Percentiles rank a stretch among this genome's conserved stretches.
Evolutionary conservation across 805 yeast species (phyloP).

Genomic region (Yamadazyma paraphyllophila): DNA sequence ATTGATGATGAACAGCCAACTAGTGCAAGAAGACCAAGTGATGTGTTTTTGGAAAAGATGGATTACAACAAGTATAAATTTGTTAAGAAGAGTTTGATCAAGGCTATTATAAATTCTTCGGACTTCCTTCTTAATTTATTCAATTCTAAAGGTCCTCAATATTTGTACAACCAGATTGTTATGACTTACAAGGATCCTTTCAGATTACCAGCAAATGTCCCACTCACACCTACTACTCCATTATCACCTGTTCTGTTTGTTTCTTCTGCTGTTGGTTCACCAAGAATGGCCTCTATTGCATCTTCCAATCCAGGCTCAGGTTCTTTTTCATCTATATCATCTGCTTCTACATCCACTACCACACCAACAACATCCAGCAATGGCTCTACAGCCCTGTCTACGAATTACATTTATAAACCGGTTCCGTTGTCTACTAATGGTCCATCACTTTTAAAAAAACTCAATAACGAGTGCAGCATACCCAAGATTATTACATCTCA

Average conservation of each 20-base stretch:
- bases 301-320: not conserved
- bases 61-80: conserved; percentile 18
- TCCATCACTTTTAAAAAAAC: conserved; percentile 11
- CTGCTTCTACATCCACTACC: not conserved
- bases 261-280: not conserved
- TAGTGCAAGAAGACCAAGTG: not conserved
- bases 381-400: conserved; percentile 6
- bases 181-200: conserved; percentile 13
- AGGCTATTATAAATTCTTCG: conserved; percentile 26
- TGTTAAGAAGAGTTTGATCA: conserved; percentile 26
- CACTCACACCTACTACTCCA: conserved; percentile 9
- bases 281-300: not conserved
- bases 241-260: conserved; percentile 2
- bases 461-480: not conserved
- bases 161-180: conserved; percentile 20
- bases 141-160: conserved; percentile 29
- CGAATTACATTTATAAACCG: conserved; percentile 14
- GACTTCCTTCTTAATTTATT: conserved; percentile 28
- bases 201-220: conserved; percentile 7
- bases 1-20: conserved; percentile 2
- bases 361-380: not conserved
- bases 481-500: conserved; percentile 13
- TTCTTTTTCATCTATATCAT: not conserved
- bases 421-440: conserved; percentile 11
- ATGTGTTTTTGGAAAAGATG: conserved; percentile 3